Percentiles rank a stretch among this genome's conserved stretches.
Conservation (phyloP, 1,284 basidiomycete genomes). For the Moesziomyces globuligerus region DNA sequence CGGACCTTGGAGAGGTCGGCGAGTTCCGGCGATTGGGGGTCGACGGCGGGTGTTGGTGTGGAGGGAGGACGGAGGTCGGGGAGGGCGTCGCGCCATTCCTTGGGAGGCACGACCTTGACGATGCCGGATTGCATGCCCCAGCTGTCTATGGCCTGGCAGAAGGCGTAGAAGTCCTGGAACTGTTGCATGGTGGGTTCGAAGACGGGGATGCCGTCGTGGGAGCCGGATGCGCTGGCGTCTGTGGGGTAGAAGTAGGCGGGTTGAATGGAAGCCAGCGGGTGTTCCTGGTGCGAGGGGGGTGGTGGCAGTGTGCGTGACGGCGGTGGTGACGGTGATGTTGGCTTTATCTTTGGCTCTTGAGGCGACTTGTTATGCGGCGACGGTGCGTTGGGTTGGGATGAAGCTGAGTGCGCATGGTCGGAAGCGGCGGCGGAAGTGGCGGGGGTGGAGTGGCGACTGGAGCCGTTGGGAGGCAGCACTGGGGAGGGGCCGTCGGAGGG, state of each 20-base stretch:
- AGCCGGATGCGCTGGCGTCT: conserved; percentile 24
- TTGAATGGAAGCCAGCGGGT: conserved; percentile 40
- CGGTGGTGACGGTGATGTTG: background rate
- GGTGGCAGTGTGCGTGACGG: conserved; percentile 2
- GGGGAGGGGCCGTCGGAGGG: conserved; percentile 34
- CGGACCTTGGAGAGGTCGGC: conserved; percentile 54
- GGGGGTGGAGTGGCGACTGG: conserved; percentile 45
- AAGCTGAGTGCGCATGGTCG: conserved; percentile 19
- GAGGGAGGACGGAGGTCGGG: conserved; percentile 47
- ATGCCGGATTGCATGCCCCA: conserved; percentile 66
- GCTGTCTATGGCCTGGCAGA: conserved; percentile 61
- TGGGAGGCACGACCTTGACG: conserved; percentile 64
- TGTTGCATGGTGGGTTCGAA: conserved; percentile 65
- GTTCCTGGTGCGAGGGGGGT: conserved; percentile 9
- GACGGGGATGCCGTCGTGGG: conserved; percentile 61
- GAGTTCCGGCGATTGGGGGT: conserved; percentile 9
- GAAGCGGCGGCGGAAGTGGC: conserved; percentile 43
- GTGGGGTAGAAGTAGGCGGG: conserved; percentile 63
- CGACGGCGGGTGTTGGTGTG: conserved; percentile 5
- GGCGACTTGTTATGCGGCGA: background rate
- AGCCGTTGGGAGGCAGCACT: conserved; percentile 21
- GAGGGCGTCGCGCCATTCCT: conserved; percentile 60
- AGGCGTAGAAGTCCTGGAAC: conserved; percentile 64
- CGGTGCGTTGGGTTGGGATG: background rate
- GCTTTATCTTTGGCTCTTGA: background rate